Percentiles rank a stretch among this genome's conserved stretches.
These are phyloP conservation scores for Gardenia jasminoides DNA, from an alignment of 257 asterid species.

Conservation along the genomic window DNA sequence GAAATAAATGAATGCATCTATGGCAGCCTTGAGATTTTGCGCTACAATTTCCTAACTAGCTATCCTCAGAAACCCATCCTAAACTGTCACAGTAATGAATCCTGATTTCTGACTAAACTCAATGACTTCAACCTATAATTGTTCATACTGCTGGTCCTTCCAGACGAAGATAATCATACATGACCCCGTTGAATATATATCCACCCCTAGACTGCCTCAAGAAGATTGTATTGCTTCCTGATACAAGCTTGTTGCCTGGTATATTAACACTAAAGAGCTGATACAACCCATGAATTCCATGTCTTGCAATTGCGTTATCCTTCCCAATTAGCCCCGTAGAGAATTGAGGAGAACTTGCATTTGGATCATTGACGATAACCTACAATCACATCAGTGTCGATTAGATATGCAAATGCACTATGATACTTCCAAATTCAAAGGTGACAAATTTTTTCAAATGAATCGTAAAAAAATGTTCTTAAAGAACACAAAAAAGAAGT, in stretches of 20 bases:
- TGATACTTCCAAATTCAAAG: not conserved
- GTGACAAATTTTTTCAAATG: not conserved
- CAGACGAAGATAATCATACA: conserved; percentile 81
- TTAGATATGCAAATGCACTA: conserved; percentile 1
- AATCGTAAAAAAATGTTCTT: too few species aligned
- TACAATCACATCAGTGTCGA: too few species aligned
- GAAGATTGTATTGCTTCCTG: conserved; percentile 40
- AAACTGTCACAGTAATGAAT: too few species aligned
- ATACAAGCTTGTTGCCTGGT: conserved; percentile 34
- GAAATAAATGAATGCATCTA: too few species aligned
- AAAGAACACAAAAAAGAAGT: too few species aligned
- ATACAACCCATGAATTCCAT: conserved; percentile 79
- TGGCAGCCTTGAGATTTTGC: too few species aligned
- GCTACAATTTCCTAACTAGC: too few species aligned
- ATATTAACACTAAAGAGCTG: conserved; percentile 50
- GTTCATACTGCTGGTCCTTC: conserved; percentile 48
- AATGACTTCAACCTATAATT: not conserved
- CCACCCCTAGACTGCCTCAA: conserved; percentile 63
- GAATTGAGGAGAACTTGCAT: conserved; percentile 30
- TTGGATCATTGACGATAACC: conserved; percentile 50
- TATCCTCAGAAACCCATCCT: too few species aligned
- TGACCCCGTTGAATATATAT: conserved; percentile 33
- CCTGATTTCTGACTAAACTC: too few species aligned
- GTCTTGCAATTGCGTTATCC: conserved; percentile 83
- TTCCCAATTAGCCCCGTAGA: conserved; percentile 60